Evolutionary conservation across 1,284 basidiomycete species (phyloP), one percentile per base, ranked within the genome.

Genomic region (Tilletia setariae): DNA sequence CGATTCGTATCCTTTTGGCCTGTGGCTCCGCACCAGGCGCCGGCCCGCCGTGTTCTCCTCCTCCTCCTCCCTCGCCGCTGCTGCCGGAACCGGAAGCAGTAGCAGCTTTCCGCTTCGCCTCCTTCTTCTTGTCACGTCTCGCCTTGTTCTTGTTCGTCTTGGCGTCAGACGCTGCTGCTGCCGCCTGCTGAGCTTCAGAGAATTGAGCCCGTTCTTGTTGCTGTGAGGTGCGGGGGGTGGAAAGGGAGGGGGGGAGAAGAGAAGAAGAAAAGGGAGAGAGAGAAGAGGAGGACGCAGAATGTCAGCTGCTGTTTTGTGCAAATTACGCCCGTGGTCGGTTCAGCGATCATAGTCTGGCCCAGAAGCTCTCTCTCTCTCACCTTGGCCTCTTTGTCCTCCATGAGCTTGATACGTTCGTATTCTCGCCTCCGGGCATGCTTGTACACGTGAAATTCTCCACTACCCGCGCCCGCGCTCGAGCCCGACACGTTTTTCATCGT

Each of bases 351-450:
- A n/a, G n/a, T n/a, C 59, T 46, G 68, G 16, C 23, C 40, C 2
- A 53, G 9, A 25, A 9, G 83, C 86, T 40, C 11, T 40, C 11
- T 4, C 6, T 4, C 6, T 11, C 35, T 71, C 75, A 94, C 95
- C 84, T 90, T 90, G 78, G 87, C 86, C 9, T 89, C 84, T 73
- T 89, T 85, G 71, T 96, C 93, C 73, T 96, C 92, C 87, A 99
- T 89, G 9, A 95, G 77, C 84, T 91, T 93, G 67, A 98, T 83
- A 63, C 96, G 86, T 83, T 99, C 96, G 78, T 95, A 98, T 84
- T 99, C 96, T 79, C 94, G 87, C 79, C 95, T 86, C 72, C 96
- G 85, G 73, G 90, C 89, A 56, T 96, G 94, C 83, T 98, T 98
- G 86, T 98, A 99, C 2, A 99, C 96, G 81, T 99, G 96, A 53